A percentile compares a stretch with the other conserved stretches of the same genome.
Conservation (phyloP, 1,139 yeast genomes). For the Cylindricascospora bacillispora region DNA sequence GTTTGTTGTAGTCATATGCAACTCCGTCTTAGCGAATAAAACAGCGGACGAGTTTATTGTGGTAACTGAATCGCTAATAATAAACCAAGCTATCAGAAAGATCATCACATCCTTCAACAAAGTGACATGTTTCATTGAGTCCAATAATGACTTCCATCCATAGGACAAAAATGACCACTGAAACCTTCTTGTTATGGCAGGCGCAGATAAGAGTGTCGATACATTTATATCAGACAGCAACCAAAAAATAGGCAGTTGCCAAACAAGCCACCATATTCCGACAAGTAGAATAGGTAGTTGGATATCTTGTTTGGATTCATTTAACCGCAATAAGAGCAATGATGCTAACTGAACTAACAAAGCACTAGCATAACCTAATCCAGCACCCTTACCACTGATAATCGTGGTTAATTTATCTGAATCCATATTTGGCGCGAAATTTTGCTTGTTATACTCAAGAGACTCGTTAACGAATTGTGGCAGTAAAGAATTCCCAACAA, state of each 20-base stretch:
- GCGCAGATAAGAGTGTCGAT: background rate
- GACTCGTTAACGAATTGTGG: conserved; percentile 37
- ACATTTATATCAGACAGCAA: conserved; percentile 28
- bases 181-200: conserved; percentile 19
- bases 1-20: conserved; percentile 50
- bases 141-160: conserved; percentile 47
- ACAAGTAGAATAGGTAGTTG: conserved; percentile 45
- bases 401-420: conserved; percentile 30
- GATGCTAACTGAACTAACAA: conserved; percentile 46
- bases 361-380: conserved; percentile 53
- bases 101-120: conserved; percentile 45
- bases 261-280: conserved; percentile 60
- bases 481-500: conserved; percentile 60
- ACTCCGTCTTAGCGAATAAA: conserved; percentile 51
- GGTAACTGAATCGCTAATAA: conserved; percentile 55
- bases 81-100: conserved; percentile 56
- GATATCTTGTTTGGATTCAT: conserved; percentile 35
- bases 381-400: conserved; percentile 54
- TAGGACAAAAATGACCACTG: conserved; percentile 28
- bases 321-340: conserved; percentile 34
- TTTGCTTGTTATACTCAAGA: conserved; percentile 8
- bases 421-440: conserved; percentile 2
- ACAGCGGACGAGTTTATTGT: conserved; percentile 67
- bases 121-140: conserved; percentile 43
- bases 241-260: conserved; percentile 44